These are phyloP conservation scores for Boletus edulis DNA, from an alignment of 768 basidiomycete species.

Conservation along the genomic window DNA sequence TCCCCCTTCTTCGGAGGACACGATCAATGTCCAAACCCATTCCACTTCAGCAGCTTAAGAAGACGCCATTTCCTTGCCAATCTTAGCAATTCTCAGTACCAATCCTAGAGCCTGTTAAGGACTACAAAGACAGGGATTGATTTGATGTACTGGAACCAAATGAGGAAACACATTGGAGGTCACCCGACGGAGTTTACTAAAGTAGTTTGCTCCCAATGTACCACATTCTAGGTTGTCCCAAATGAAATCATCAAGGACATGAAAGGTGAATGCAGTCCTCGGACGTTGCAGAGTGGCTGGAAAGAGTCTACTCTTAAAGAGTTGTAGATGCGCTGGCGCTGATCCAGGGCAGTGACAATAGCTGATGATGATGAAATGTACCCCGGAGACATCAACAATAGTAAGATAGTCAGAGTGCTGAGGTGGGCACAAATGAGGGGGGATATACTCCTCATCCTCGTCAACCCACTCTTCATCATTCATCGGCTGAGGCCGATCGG, in stretches of 20 bases:
- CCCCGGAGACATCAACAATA: no score
- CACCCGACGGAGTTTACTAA: not conserved
- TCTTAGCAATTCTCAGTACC: conserved; percentile 17
- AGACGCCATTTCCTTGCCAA: conserved; percentile 14
- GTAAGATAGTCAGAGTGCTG: no score
- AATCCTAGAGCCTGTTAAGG: not conserved
- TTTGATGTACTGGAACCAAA: not conserved
- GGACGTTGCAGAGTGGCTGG: not conserved
- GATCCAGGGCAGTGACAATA: not conserved
- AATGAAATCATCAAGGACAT: conserved; percentile 18
- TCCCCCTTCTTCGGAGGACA: not conserved
- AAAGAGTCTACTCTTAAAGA: not conserved
- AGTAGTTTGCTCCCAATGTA: not conserved
- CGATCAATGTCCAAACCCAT: not conserved
- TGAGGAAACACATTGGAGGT: conserved; percentile 2
- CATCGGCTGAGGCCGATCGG: no score
- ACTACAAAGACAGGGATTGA: no score
- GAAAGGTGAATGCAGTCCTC: conserved; percentile 7
- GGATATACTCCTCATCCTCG: no score
- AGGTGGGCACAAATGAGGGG: no score
- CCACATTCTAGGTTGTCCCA: conserved; percentile 19
- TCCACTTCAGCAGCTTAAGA: conserved; percentile 21
- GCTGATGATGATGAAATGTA: no score
- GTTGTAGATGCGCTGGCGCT: not conserved
- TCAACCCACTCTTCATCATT: no score